A percentile compares a stretch with the other conserved stretches of the same genome.
phyloP scores from a whole-genome alignment of 1,284 basidiomycete species.

The Puccinia polysora region DNA sequence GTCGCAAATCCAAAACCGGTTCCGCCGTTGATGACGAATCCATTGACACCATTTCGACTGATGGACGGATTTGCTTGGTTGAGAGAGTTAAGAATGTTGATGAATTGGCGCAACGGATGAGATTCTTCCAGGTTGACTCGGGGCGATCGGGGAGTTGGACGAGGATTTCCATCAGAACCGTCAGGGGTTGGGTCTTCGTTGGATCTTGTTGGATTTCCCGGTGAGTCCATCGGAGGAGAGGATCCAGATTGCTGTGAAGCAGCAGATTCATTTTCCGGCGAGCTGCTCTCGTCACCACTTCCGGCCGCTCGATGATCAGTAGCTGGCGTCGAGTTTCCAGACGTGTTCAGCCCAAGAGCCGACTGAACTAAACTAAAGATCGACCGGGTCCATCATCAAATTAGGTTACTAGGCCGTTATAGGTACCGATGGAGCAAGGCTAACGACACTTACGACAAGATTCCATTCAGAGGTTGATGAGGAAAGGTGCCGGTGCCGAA shows the following conservation, averaged over 20 bases:
- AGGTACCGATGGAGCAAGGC: no score
- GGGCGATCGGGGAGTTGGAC: conserved; percentile 7
- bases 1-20: conserved; percentile 24
- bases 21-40: conserved; percentile 25
- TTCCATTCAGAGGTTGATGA: background rate
- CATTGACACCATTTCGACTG: conserved; percentile 13
- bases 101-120: conserved; percentile 32
- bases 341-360: conserved; percentile 4
- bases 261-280: background rate
- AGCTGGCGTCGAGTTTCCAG: background rate
- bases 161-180: background rate
- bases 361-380: conserved; percentile 23
- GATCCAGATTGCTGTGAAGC: background rate
- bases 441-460: conserved; percentile 11
- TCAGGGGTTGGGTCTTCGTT: background rate
- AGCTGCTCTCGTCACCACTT: background rate
- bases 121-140: conserved; percentile 31
- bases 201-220: background rate
- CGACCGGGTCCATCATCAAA: no score
- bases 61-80: background rate
- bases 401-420: no score
- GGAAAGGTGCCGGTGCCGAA: background rate
- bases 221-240: background rate
- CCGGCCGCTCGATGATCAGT: background rate
- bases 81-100: conserved; percentile 31